These are phyloP conservation scores for Verbascum thapsus DNA, from an alignment of 257 asterid species.

Conservation along the genomic window DNA sequence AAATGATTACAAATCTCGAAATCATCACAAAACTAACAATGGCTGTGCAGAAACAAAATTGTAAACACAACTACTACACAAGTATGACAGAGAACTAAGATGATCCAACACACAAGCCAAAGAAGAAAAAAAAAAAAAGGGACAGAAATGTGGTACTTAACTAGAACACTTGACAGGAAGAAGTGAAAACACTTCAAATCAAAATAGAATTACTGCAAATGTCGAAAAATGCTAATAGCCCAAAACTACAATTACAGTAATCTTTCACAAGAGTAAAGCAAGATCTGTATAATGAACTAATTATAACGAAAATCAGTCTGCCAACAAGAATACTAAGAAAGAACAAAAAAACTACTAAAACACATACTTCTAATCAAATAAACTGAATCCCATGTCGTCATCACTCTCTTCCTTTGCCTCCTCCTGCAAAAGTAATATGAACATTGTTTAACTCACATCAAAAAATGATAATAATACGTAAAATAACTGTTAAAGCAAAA, in stretches of 20 bases:
- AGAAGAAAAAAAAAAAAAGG: no score
- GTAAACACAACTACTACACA: no score
- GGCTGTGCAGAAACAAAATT: slow-evolving; percentile 10
- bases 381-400: slow-evolving; percentile 48
- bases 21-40: no score
- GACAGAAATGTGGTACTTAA: no score
- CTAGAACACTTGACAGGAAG: background rate
- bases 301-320: background rate
- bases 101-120: no score
- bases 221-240: background rate
- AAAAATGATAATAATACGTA: no score
- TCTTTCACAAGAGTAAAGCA: slow-evolving; percentile 2
- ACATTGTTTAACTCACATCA: no score
- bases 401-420: slow-evolving; percentile 51
- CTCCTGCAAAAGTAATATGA: slow-evolving; percentile 31
- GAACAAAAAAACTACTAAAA: background rate
- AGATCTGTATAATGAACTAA: slow-evolving; percentile 1
- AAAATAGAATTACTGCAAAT: slow-evolving; percentile 10
- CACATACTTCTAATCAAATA: slow-evolving; percentile 37
- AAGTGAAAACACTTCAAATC: background rate
- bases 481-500: no score
- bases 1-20: no score
- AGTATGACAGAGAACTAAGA: no score
- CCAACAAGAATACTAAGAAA: background rate
- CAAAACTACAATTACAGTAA: slow-evolving; percentile 3